phyloP scores from a whole-genome alignment of 2,329 filamentous ascomycete genomes.

The Pseudocercospora vitis region DNA sequence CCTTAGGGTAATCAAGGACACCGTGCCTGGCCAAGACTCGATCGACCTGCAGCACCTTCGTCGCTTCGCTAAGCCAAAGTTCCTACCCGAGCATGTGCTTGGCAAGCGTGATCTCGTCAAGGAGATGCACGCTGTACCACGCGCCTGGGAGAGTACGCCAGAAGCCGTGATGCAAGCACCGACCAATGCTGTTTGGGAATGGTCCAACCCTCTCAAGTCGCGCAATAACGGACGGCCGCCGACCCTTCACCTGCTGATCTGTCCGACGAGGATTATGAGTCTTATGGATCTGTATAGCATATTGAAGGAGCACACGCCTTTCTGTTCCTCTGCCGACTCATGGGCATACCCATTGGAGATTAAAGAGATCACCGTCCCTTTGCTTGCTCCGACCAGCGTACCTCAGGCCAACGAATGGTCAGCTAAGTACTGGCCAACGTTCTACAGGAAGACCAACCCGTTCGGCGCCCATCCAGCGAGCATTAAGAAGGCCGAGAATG shows the following conservation, averaged over 20 bases:
- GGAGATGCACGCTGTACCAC: conserved; percentile 37
- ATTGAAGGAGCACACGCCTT: conserved; percentile 42
- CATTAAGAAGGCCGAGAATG: conserved; percentile 67
- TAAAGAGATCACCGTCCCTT: conserved; percentile 66
- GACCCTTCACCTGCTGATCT: conserved; percentile 54
- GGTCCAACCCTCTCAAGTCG: conserved; percentile 61
- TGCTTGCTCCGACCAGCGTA: conserved; percentile 71
- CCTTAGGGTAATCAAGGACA: conserved; percentile 48
- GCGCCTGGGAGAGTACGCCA: conserved; percentile 35
- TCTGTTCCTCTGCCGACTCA: conserved; percentile 40
- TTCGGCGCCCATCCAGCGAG: conserved; percentile 79
- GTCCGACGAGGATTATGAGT: conserved; percentile 52
- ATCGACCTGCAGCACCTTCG: conserved; percentile 62
- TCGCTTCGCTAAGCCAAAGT: conserved; percentile 65
- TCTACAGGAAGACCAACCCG: conserved; percentile 84
- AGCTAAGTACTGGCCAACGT: conserved; percentile 75
- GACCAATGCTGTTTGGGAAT: conserved; percentile 47
- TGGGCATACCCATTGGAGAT: conserved; percentile 53
- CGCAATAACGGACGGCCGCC: conserved; percentile 47
- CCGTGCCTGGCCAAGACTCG: conserved; percentile 45
- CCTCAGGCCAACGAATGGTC: conserved; percentile 75
- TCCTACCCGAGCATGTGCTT: conserved; percentile 37
- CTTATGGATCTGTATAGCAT: conserved; percentile 54
- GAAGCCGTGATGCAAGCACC: conserved; percentile 34
- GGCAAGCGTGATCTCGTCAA: conserved; percentile 36